Evolutionary conservation across 176 grass and related monocot species (phyloP).

Genomic region (barley (Hordeum vulgare)): MorexV3_pseudomolecules_assembly NC_058520.1:558336338-558336837

Average conservation of each 20-base stretch:
- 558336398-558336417: too few species aligned
- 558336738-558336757: neutral
- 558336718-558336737: neutral
- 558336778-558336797: conserved; percentile 1
- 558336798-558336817: neutral
- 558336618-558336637: conserved; percentile 18
- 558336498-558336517: too few species aligned
- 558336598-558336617: neutral
- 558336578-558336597: too few species aligned
- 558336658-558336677: neutral
- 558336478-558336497: too few species aligned
- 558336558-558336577: neutral
- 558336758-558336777: neutral
- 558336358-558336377: too few species aligned
- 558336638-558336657: neutral
- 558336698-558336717: neutral
- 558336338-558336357: too few species aligned
- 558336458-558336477: too few species aligned
- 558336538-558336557: conserved; percentile 22
- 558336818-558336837: neutral
- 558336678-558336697: neutral
- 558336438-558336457: too few species aligned
- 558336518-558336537: neutral
- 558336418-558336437: too few species aligned
- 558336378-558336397: too few species aligned